phyloP scores from a whole-genome alignment of 371 early-diverging fungal species.

The Mucor mucedo region DNA sequence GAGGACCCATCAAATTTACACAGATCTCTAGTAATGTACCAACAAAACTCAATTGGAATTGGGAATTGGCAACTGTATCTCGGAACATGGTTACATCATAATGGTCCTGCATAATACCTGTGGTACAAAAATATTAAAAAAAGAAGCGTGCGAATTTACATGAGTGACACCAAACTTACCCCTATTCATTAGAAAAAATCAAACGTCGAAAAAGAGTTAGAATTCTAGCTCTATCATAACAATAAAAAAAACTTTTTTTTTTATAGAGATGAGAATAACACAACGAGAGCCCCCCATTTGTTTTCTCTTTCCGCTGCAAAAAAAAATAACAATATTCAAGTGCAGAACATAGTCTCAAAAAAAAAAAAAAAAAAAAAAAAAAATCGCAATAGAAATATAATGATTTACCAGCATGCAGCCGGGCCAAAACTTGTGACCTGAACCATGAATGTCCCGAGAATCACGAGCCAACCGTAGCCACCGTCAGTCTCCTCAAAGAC shows the following conservation, averaged over 20 bases:
- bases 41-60: constrained; percentile 37
- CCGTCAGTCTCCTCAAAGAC: constrained; percentile 40
- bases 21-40: constrained; percentile 35
- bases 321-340: neutral
- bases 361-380: constrained; percentile 1
- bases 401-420: constrained; percentile 37
- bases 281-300: constrained; percentile 11
- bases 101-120: constrained; percentile 33
- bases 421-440: constrained; percentile 63
- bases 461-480: constrained; percentile 63
- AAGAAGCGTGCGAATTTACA: neutral
- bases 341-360: neutral
- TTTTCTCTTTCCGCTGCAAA: constrained; percentile 10
- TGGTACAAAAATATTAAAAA: neutral
- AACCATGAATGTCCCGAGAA: constrained; percentile 58
- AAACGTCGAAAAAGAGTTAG: neutral
- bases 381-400: neutral
- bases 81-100: constrained; percentile 17
- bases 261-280: constrained; percentile 3
- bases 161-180: constrained; percentile 7
- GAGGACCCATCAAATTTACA: constrained; percentile 35
- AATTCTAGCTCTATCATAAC: neutral
- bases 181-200: constrained; percentile 1
- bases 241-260: neutral
- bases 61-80: constrained; percentile 5